phyloP scores from a whole-genome alignment of 2,329 filamentous ascomycete genomes.

The Aspergillus tamarii region DNA sequence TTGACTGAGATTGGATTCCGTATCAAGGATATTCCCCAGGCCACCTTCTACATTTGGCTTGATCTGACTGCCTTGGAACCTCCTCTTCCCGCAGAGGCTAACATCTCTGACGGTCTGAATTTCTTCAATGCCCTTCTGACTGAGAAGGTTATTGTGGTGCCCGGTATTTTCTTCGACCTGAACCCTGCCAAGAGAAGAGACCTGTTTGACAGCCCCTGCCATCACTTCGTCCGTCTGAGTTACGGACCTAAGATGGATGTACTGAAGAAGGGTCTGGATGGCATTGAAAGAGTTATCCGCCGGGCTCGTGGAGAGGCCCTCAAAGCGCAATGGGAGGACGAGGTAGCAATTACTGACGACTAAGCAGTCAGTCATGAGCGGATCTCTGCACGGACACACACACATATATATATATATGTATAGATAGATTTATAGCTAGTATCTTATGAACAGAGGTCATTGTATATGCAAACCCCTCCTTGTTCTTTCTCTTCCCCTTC shows the following conservation, averaged over 20 bases:
- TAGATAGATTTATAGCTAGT: background rate
- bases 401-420: background rate
- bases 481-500: background rate
- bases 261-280: conserved; percentile 77
- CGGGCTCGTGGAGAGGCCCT: conserved; percentile 41
- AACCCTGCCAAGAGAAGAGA: conserved; percentile 89
- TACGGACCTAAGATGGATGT: conserved; percentile 83
- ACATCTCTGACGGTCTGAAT: conserved; percentile 89
- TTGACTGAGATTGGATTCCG: conserved; percentile 85
- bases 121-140: conserved; percentile 94
- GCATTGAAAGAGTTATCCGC: conserved; percentile 77
- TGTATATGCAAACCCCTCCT: background rate
- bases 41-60: conserved; percentile 91
- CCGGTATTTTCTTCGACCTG: conserved; percentile 96
- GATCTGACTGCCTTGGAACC: conserved; percentile 56
- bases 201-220: conserved; percentile 91
- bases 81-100: conserved; percentile 61
- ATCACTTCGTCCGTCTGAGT: conserved; percentile 84
- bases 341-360: conserved; percentile 42
- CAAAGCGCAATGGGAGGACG: conserved; percentile 35
- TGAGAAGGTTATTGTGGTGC: conserved; percentile 95
- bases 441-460: background rate
- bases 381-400: background rate
- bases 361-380: conserved; percentile 13
- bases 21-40: conserved; percentile 81